phyloP scores from a whole-genome alignment of 2,329 filamentous ascomycete genomes.

The Sporothrix brunneoviolacea region DNA sequence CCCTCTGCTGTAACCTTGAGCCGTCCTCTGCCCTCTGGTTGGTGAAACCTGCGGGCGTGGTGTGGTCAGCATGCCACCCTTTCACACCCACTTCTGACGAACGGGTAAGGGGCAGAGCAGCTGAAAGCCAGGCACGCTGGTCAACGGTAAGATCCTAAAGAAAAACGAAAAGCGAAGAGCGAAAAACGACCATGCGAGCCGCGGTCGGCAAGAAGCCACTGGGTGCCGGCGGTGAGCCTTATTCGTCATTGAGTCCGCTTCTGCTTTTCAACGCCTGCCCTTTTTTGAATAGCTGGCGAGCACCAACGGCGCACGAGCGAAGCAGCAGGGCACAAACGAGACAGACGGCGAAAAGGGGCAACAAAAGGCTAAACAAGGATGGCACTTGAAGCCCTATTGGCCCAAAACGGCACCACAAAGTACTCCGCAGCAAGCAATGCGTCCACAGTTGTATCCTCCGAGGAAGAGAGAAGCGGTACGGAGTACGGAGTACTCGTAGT shows the following conservation, averaged over 20 bases:
- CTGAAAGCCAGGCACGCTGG: no score
- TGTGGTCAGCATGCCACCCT: constrained; percentile 14
- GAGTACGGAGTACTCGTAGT: not conserved
- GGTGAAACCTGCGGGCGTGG: constrained; percentile 5
- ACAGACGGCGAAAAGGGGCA: constrained; percentile 2
- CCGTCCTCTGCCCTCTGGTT: constrained; percentile 6
- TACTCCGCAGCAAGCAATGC: constrained; percentile 10
- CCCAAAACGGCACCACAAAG: not conserved
- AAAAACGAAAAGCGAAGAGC: not conserved
- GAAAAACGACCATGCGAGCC: not conserved
- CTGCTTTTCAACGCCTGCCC: not conserved
- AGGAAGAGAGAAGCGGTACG: not conserved
- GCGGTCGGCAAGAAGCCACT: not conserved
- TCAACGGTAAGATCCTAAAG: not conserved
- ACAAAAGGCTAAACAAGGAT: constrained; percentile 11
- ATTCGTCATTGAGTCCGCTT: not conserved
- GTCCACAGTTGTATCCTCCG: not conserved
- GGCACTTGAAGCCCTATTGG: not conserved
- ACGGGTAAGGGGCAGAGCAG: not conserved
- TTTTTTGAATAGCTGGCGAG: not conserved
- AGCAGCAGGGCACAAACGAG: no score
- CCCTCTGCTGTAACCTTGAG: constrained; percentile 3
- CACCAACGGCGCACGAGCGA: not conserved
- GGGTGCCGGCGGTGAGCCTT: no score
- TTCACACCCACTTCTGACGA: constrained; percentile 9